These are phyloP conservation scores for Peziza echinospora DNA, from an alignment of 495 filamentous ascomycete species.

Conservation along the genomic window DNA sequence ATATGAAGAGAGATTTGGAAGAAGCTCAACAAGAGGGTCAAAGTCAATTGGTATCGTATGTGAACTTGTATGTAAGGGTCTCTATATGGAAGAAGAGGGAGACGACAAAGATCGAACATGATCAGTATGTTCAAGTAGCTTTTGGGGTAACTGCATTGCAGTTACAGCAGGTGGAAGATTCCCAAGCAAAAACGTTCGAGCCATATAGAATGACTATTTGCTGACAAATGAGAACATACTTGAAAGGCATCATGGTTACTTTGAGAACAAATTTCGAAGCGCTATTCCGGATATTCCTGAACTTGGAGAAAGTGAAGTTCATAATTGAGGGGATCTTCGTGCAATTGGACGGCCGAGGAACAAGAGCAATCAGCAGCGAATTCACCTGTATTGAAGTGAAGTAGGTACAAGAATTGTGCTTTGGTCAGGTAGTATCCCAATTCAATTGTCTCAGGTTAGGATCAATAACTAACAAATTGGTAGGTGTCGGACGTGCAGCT, in stretches of 20 bases:
- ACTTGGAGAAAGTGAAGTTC: background rate
- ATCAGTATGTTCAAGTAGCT: background rate
- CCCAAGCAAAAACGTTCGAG: background rate
- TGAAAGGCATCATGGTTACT: background rate
- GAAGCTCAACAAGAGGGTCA: background rate
- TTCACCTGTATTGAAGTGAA: background rate
- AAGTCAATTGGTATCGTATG: background rate
- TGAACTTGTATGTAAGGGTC: background rate
- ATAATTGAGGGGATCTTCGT: background rate
- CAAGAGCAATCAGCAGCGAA: too few species aligned
- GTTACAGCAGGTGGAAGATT: background rate
- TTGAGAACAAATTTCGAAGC: background rate
- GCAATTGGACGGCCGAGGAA: too few species aligned
- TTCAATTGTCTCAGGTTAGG: too few species aligned
- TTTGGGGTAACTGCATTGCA: background rate
- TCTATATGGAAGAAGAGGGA: background rate
- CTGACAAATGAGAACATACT: background rate
- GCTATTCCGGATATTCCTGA: background rate
- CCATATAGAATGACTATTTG: background rate
- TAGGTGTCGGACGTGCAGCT: background rate
- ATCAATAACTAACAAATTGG: background rate
- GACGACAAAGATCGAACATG: background rate
- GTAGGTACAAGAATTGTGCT: background rate
- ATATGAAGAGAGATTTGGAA: background rate
- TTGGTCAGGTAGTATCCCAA: background rate